phyloP scores from a whole-genome alignment of 306 rosid species.

The Geum urbanum region DNA sequence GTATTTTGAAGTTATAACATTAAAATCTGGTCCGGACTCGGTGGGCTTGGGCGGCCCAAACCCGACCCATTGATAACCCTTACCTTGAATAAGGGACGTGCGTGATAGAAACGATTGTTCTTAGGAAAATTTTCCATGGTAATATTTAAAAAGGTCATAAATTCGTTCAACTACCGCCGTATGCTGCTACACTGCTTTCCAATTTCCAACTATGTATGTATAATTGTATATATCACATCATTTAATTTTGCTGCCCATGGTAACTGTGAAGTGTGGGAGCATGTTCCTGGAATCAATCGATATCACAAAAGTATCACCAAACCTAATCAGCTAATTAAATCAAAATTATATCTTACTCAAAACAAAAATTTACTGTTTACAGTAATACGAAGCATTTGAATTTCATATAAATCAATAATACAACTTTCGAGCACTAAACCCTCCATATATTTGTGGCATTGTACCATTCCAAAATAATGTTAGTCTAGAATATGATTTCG shows the following conservation, averaged over 20 bases:
- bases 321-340: too few species aligned
- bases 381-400: too few species aligned
- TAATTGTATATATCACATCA: background rate
- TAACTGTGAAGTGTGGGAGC: too few species aligned
- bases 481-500: too few species aligned
- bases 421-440: too few species aligned
- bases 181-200: background rate
- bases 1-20: too few species aligned
- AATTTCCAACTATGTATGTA: background rate
- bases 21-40: too few species aligned
- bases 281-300: background rate
- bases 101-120: background rate
- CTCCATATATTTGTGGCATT: too few species aligned
- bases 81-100: constrained; percentile 3
- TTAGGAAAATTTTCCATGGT: background rate
- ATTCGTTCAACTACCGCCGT: background rate
- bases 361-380: background rate
- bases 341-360: background rate
- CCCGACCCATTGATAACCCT: too few species aligned
- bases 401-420: too few species aligned
- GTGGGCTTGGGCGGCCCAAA: too few species aligned
- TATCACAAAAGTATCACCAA: background rate
- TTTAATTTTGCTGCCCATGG: background rate
- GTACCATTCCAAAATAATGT: too few species aligned
- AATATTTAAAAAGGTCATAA: constrained; percentile 1